Evolutionary conservation across 345 rosid species (phyloP), one percentile per base, ranked within the genome.

Genomic region (Adansonia digitata): DNA sequence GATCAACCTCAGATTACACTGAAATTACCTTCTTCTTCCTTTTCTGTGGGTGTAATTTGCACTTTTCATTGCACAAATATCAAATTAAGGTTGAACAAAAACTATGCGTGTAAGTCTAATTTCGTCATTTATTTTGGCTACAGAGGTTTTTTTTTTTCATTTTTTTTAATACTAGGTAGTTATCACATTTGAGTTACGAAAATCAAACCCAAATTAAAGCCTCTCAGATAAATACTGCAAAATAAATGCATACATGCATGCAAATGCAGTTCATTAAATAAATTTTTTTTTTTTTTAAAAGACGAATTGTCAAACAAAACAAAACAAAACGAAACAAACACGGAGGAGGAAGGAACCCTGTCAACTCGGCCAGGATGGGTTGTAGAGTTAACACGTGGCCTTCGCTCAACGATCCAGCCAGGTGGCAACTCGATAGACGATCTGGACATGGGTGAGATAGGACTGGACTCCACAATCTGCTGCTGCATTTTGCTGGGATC

Each of bases 351-450:
- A 45, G 17, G 9, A 22, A 84, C 84, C 84, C 52, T 81, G 79
- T 84, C 85, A 5, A 45, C 49, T 18, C 75, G 74, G 51, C 77
- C 79, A 48, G 79, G 56, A 31, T 35, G 0, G 39, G 37, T 3
- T 59, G 37, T n/a, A 14, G 81, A 79, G 77, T 74, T 75, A 57
- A 42, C 46, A 59, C 84, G 84, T 15, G 73, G 88, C 17, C 72
- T 69, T 78, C 57, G 64, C 76, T 81, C 81, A 55, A 81, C 74
- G 22, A 73, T 39, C 93, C 93, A 89, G 45, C 82, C 88, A 77
- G 43, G 60, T 17, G 92, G 92, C 78, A 88, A 79, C 52, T 77
- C 37, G 79, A 81, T 82, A 59, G 72, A 66, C 17, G 75, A 15
- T 37, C 37, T 22, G 1, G 42, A 51, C 15, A 35, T 1, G 27